Conservation (phyloP, 2,329 filamentous ascomycete genomes). For the Clarireedia monteithiana region DNA sequence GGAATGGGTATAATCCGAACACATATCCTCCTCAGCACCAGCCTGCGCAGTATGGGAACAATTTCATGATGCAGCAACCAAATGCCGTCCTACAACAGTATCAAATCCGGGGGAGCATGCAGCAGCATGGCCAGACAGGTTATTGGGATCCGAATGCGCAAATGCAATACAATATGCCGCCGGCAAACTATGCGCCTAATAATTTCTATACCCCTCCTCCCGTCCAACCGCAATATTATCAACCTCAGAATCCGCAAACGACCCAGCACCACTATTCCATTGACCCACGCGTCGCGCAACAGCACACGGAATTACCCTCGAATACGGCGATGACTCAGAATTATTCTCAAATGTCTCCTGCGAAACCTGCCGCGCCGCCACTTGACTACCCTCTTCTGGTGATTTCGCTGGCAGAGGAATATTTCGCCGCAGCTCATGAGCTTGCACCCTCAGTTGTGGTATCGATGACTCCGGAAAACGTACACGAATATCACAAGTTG, state of each 20-base stretch:
- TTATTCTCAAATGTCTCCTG: conserved; percentile 7
- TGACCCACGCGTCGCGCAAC: neutral
- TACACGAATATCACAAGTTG: conserved; percentile 63
- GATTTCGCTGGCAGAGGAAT: conserved; percentile 68
- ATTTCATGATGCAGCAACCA: conserved; percentile 1
- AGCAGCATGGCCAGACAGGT: neutral
- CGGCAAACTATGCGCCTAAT: conserved; percentile 5
- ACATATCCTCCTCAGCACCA: conserved; percentile 6
- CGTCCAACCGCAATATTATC: conserved; percentile 10
- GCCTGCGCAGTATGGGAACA: conserved; percentile 6
- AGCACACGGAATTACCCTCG: neutral
- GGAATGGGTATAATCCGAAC: conserved; percentile 7
- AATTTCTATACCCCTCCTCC: conserved; percentile 1
- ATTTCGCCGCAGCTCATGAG: conserved; percentile 57
- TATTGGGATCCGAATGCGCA: conserved; percentile 7
- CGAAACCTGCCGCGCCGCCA: conserved; percentile 5
- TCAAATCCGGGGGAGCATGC: conserved; percentile 3
- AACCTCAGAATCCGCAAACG: conserved; percentile 5
- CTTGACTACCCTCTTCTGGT: conserved; percentile 38
- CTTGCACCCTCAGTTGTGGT: conserved; percentile 43
- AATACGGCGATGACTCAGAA: conserved; percentile 3
- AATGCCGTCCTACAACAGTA: conserved; percentile 5
- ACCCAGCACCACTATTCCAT: conserved; percentile 13
- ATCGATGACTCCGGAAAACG: conserved; percentile 39
- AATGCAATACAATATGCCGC: conserved; percentile 1